Percentiles rank a stretch among this genome's conserved stretches.
Conservation (phyloP, 2,329 filamentous ascomycete species). For the Xylaria sp. region DNA sequence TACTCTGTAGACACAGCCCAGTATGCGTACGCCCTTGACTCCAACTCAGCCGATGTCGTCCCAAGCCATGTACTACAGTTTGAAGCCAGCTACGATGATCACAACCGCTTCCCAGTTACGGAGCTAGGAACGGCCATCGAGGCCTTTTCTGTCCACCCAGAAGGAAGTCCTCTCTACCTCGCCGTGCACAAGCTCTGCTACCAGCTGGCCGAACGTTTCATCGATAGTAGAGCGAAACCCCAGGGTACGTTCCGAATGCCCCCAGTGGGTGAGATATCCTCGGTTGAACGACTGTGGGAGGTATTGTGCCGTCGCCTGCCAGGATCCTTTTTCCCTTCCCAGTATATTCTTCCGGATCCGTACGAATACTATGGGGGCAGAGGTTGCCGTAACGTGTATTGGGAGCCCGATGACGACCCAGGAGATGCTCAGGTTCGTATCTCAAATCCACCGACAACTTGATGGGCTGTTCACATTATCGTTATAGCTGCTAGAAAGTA, state of each 20-base stretch:
- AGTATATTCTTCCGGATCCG: background rate
- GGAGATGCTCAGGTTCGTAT: background rate
- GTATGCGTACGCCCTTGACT: background rate
- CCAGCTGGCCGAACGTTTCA: background rate
- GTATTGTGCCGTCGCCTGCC: background rate
- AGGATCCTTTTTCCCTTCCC: background rate
- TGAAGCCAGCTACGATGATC: background rate
- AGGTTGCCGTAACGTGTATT: background rate
- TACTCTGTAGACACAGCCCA: background rate
- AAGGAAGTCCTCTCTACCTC: background rate
- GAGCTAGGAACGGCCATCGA: background rate
- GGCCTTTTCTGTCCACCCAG: background rate
- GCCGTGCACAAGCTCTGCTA: background rate
- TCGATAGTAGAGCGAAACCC: background rate
- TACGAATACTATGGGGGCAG: background rate
- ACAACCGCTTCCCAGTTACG: background rate
- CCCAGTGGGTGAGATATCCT: background rate
- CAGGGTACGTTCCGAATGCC: background rate
- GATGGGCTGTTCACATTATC: background rate
- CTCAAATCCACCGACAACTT: background rate
- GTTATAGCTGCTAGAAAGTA: background rate
- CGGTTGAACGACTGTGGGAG: background rate
- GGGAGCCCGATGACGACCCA: background rate
- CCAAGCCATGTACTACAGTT: background rate
- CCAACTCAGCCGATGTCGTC: background rate